Percentiles rank a stretch among this genome's conserved stretches.
These are phyloP conservation scores for Colletotrichum higginsianum DNA, from an alignment of 2,329 filamentous ascomycete genomes.

Conservation along the genomic window DNA sequence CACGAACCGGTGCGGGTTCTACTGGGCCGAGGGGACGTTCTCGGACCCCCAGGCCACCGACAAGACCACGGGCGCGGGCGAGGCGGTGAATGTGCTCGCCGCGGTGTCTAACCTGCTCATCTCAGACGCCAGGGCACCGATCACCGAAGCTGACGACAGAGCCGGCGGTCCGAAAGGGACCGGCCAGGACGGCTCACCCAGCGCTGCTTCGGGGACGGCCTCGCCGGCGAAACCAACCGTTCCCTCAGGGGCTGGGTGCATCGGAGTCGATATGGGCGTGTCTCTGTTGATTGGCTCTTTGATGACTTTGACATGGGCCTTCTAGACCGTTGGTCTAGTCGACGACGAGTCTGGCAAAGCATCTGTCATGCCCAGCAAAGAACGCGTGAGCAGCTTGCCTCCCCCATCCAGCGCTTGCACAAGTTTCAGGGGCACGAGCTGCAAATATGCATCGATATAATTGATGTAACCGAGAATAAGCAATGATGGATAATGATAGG, in stretches of 20 bases:
- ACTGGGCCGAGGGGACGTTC: constrained; percentile 56
- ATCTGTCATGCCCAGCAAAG: background rate
- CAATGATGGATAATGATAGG: too few relatives aligned
- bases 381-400: too few relatives aligned
- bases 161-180: background rate
- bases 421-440: too few relatives aligned
- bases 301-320: background rate
- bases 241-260: background rate
- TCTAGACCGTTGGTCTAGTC: background rate
- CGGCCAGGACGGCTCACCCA: background rate
- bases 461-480: too few relatives aligned
- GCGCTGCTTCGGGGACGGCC: background rate
- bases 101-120: constrained; percentile 59
- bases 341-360: too few relatives aligned
- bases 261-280: background rate
- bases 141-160: background rate
- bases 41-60: constrained; percentile 58
- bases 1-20: constrained; percentile 59
- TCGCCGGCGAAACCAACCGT: background rate
- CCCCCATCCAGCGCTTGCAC: too few relatives aligned
- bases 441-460: too few relatives aligned
- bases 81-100: constrained; percentile 62
- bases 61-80: constrained; percentile 62
- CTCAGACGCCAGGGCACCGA: constrained; percentile 29
- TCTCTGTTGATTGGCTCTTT: background rate